These are phyloP conservation scores for Hymenoscyphus fraxineus DNA, from an alignment of 2,329 filamentous ascomycete species.

Conservation along the genomic window DNA sequence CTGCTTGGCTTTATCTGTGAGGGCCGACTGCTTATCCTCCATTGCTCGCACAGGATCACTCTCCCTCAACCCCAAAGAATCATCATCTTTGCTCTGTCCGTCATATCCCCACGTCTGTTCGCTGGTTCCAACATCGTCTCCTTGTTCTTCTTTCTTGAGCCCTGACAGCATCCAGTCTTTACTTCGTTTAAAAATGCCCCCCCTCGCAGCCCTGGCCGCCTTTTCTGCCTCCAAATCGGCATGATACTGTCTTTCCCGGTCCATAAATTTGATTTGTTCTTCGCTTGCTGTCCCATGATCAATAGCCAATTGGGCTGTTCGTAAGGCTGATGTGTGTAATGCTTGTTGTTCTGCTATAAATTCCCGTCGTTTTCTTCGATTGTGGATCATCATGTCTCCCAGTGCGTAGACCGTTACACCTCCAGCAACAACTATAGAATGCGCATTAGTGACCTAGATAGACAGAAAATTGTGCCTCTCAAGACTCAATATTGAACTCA, in stretches of 20 bases:
- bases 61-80: constrained; percentile 23
- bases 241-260: constrained; percentile 53
- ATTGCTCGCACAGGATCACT: constrained; percentile 29
- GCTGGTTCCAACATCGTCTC: constrained; percentile 25
- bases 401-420: constrained; percentile 61
- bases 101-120: constrained; percentile 27
- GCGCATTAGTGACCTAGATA: constrained; percentile 14
- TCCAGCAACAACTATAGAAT: constrained; percentile 49
- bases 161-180: constrained; percentile 35
- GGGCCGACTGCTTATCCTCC: constrained; percentile 30
- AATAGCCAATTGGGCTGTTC: constrained; percentile 42
- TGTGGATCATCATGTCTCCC: constrained; percentile 64
- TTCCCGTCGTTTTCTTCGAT: constrained; percentile 59
- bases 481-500: background rate
- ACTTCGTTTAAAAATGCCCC: constrained; percentile 26
- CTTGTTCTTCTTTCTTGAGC: constrained; percentile 34
- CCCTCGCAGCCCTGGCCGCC: constrained; percentile 31
- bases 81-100: constrained; percentile 26
- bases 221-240: constrained; percentile 16
- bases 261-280: constrained; percentile 48
- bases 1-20: constrained; percentile 26
- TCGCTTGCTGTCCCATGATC: constrained; percentile 43
- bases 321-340: constrained; percentile 43
- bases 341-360: constrained; percentile 51
- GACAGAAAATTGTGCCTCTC: background rate